These are phyloP conservation scores for Plenodomus biglobosus DNA, from an alignment of 2,329 filamentous ascomycete species.

Conservation along the genomic window DNA sequence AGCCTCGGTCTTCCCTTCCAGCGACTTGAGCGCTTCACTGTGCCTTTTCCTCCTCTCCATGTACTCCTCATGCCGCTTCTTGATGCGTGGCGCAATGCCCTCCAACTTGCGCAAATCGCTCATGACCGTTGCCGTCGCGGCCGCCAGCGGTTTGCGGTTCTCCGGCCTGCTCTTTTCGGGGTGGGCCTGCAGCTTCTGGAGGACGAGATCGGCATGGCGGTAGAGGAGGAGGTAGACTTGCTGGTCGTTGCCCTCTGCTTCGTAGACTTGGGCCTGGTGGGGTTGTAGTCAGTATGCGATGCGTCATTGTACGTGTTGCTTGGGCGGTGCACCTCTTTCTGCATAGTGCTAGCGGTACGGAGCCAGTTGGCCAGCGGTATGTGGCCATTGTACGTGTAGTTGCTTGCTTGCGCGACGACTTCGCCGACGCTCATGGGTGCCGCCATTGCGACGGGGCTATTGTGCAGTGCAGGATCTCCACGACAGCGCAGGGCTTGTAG, in stretches of 20 bases:
- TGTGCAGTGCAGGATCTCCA: constrained; percentile 7
- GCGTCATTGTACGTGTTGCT: background rate
- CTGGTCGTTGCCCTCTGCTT: constrained; percentile 80
- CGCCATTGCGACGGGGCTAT: constrained; percentile 33
- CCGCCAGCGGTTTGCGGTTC: constrained; percentile 55
- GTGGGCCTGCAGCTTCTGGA: constrained; percentile 73
- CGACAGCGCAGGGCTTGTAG: constrained; percentile 5
- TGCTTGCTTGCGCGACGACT: constrained; percentile 72
- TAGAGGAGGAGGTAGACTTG: constrained; percentile 91
- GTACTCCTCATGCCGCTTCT: constrained; percentile 63
- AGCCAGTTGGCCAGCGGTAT: constrained; percentile 81
- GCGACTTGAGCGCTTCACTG: constrained; percentile 24
- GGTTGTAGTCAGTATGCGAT: constrained; percentile 1
- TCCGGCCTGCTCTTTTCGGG: constrained; percentile 71
- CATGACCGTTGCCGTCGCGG: constrained; percentile 63
- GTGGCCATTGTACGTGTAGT: constrained; percentile 77
- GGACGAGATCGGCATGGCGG: constrained; percentile 80
- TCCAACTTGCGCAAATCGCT: constrained; percentile 72
- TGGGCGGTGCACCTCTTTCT: constrained; percentile 68
- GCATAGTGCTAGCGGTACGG: constrained; percentile 74
- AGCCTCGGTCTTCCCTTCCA: constrained; percentile 20
- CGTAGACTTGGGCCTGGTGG: constrained; percentile 75
- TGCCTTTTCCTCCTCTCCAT: constrained; percentile 29
- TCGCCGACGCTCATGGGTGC: constrained; percentile 73
- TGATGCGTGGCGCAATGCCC: constrained; percentile 75